Evolutionary conservation across 306 rosid genomes (phyloP).

Genomic region (Macrotyloma uniflorum): DNA sequence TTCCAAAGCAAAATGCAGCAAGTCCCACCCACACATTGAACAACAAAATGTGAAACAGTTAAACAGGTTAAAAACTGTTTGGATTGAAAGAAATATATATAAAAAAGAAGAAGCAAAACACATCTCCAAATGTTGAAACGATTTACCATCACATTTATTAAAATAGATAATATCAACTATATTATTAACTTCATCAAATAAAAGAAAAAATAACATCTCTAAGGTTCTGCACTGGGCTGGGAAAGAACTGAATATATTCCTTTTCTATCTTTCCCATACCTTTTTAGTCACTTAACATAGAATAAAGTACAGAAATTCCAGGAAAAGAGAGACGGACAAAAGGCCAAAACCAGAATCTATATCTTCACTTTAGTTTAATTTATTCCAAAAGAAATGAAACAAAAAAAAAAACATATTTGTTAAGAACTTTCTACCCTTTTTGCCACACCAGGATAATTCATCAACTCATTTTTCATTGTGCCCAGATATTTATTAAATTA

Average conservation of each 20-base stretch:
- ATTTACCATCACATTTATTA: neutral
- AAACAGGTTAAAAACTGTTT: constrained; percentile 14
- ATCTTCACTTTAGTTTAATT: constrained; percentile 19
- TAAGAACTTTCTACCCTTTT: constrained; percentile 20
- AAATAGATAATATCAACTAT: neutral
- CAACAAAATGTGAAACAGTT: constrained; percentile 11
- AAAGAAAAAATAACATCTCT: neutral
- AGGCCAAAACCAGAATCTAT: constrained; percentile 37
- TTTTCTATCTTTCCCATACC: constrained; percentile 38
- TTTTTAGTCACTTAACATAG: constrained; percentile 38
- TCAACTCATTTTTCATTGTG: neutral
- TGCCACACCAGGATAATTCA: neutral
- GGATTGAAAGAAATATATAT: constrained; percentile 5
- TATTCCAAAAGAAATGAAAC: constrained; percentile 5
- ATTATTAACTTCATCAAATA: neutral
- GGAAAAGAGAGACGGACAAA: constrained; percentile 21
- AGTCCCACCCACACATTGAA: constrained; percentile 25
- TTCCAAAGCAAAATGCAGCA: neutral
- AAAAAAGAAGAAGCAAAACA: neutral
- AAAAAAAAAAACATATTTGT: neutral
- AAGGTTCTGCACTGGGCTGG: constrained; percentile 30
- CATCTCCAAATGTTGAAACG: constrained; percentile 5
- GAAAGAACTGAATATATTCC: constrained; percentile 38
- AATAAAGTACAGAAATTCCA: constrained; percentile 42
- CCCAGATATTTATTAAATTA: constrained; percentile 3